Evolutionary conservation across 2,329 filamentous ascomycete species (phyloP), one percentile per base, ranked within the genome.

Genomic region (Paraphaeosphaeria minitans): DNA sequence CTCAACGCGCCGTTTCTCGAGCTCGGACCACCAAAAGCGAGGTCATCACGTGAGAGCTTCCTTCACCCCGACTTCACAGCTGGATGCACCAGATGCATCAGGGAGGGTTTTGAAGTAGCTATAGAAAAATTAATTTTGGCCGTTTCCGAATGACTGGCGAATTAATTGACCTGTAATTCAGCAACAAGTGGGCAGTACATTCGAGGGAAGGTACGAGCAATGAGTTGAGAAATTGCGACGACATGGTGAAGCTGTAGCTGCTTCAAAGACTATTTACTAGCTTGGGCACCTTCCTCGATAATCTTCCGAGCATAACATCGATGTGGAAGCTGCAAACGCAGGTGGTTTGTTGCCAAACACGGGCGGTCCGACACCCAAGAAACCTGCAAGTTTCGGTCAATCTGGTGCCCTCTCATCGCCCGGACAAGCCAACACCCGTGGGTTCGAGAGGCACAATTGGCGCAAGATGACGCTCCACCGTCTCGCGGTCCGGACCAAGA

Each of bases 401-500:
- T 21, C 37, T 37, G 33, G 39, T 45, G 24, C 46, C 42, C 21
- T 46, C 14, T 42, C n/a, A 14, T 39, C 43, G 37, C 29, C 31
- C 37, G 41, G 39, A 33, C 35, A 45, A 33, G 19, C 53, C 33
- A 19, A 39, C 21, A 27, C 27, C 45, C 41, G 27, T 33, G 46
- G 53, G 46, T 35, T 43, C 55, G 24, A 24, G 47, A 37, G 43
- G 48, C 35, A 45, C 59, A 63, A 39, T 46, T 54, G 39, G 65
- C 49, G 56, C 60, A 57, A 46, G 55, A 75, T 70, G 67, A 64
- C 60, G 45, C 57, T 75, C 37, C 68, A 67, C 55, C 66, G 64
- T 39, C 62, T 75, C 24, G 65, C 64, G 21, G 51, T 72, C 45
- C 63, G 64, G 53, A 66, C 68, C 13, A 75, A 67, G 56, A 73